Evolutionary conservation across 106 monocot genomes (phyloP).

Genomic region (Platanthera guangdongensis): DNA sequence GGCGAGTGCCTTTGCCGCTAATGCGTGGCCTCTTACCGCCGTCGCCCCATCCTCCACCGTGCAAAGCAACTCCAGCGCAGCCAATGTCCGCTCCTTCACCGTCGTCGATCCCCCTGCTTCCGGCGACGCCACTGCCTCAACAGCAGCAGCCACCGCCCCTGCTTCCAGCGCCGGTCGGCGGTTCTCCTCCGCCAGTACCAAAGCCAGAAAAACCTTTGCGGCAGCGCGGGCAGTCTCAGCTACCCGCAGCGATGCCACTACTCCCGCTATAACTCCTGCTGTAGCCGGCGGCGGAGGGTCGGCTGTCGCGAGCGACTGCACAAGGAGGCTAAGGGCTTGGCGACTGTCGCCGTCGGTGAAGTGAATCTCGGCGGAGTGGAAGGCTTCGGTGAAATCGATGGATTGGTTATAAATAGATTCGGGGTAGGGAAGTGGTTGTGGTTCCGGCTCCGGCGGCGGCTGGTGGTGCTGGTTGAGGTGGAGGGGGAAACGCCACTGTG

Average conservation of each 20-base stretch:
- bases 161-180: conserved; percentile 51
- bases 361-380: conserved; percentile 42
- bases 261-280: conserved; percentile 38
- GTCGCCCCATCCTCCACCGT: conserved; percentile 60
- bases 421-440: background rate
- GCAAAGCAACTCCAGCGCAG: conserved; percentile 69
- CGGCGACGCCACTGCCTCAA: conserved; percentile 34
- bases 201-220: conserved; percentile 67
- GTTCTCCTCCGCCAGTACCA: conserved; percentile 60
- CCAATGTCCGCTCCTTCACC: conserved; percentile 48
- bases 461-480: conserved; percentile 32
- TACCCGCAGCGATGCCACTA: conserved; percentile 46
- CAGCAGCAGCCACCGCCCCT: conserved; percentile 39
- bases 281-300: conserved; percentile 18
- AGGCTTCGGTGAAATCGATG: conserved; percentile 25
- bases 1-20: conserved; percentile 33
- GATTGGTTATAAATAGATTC: background rate
- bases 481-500: conserved; percentile 90
- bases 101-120: conserved; percentile 28
- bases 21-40: conserved; percentile 35
- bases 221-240: conserved; percentile 48
- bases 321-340: conserved; percentile 50
- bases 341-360: conserved; percentile 40
- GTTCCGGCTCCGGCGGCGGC: background rate
- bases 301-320: conserved; percentile 26